Evolutionary conservation across 2,329 filamentous ascomycete genomes (phyloP), one percentile per base, ranked within the genome.

Genomic region (Trichoderma sp.): DNA sequence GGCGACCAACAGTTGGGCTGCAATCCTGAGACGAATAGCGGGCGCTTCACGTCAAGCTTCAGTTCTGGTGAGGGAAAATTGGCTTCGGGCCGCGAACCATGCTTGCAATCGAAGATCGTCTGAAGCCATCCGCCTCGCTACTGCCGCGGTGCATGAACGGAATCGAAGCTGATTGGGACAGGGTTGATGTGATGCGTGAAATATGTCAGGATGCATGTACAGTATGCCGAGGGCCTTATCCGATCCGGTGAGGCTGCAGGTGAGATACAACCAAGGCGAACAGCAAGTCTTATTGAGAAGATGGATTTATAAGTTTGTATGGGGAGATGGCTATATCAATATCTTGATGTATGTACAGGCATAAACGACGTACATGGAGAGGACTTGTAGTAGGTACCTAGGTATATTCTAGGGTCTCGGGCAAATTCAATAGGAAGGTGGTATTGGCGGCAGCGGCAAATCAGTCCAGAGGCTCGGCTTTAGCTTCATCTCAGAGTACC

Each of bases 1-100:
- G 34, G 56, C 34, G 34, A 21, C 56, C 21, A 21, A 43, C n/a
- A 39, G 58, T 66, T 66, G 54, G 64, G 64, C 64, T 66, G 64
- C 51, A 66, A 66, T 66, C 52, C 28, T n/a, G 49, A 21, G 55
- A n/a, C 21, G 55, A 58, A 16, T 14, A 7, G 26, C 21, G 55
- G 55, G 55, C 28, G 61, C 37, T 30, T 65, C 21, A 24, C 13
- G 18, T 30, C 26, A 37, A 58, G 26, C 61, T 56, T 28, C 51
- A 49, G 46, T 26, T 26, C 26, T 30, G 51, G 63, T 49, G 28
- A 54, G 52, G 52, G 63, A 58, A 18, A 49, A n/a, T 43, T 32
- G 63, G 63, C 63, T 39, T 46, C 52, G 63, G 63, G 28, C 37
- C 63, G 52, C 49, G 63, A 18, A 49, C 26, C 51, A 28, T 11